Base-by-base conservation (phyloP, 169 alveolate genomes). In the Toxoplasma gondii region DNA sequence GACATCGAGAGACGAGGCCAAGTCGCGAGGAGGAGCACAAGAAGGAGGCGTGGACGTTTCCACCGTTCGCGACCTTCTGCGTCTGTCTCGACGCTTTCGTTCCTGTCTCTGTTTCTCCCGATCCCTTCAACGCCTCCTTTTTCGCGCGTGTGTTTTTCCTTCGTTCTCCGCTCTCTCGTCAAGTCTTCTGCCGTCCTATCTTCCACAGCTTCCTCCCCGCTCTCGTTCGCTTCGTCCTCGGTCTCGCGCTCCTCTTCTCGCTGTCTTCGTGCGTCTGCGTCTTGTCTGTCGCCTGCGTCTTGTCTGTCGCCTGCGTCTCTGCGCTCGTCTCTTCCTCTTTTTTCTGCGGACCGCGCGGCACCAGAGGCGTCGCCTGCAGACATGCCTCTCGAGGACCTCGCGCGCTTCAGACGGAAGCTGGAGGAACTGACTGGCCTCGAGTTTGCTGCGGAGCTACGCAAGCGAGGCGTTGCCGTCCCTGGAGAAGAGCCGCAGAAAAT, bases 361-460 rank as follows among this genome's bases (percentile, higher is more conserved):
- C 74, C 74, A 4, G 74, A 64, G 5, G 74, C 9, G 24, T 64
- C 74, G 9, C 74, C 74, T 31, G 9, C 74, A 1, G 86, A 38
- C 86, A 29, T 78, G 45, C 45, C 86, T 41, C 5, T n/a, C 22
- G 86, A 78, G 39, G 39, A 78, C 29, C 22, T 78, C 27, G 86
- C 43, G 29, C 49, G 45, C 49, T 78, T 78, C 86, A 41, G 45
- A 4, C 86, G 86, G 29, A 78, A 78, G 45, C 4, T 78, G 86
- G 86, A 78, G 86, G 86, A 78, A 27, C 24, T 78, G 45, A 78
- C 86, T 1, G 86, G 86, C 29, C 86, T 36, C 44, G 86, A 78
- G 45, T 38, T 78, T n/a, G 27, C 45, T 10, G 44, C 2, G 10
- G 86, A 78, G 45, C 43, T 78, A 45, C 12, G n/a, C 45, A 19